phyloP scores from a whole-genome alignment of 2,329 filamentous ascomycete species.

The Penicillium sp. region DNA sequence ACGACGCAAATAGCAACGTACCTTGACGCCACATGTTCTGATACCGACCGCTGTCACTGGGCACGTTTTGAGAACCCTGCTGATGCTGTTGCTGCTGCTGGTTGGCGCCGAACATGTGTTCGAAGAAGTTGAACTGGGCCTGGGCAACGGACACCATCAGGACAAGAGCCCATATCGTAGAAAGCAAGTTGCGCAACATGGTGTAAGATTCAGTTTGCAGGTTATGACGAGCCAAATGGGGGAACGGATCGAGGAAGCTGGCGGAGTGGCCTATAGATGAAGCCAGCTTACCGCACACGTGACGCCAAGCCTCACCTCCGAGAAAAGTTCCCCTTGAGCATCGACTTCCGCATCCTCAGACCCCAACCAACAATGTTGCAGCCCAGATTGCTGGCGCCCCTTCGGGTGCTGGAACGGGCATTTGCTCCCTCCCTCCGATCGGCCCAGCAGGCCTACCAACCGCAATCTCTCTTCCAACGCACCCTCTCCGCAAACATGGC shows the following conservation, averaged over 20 bases:
- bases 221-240: too few relatives aligned
- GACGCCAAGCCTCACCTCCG: slow-evolving; percentile 27
- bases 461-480: slow-evolving; percentile 31
- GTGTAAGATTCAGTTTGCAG: background rate
- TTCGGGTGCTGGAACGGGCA: slow-evolving; percentile 39
- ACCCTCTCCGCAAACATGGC: slow-evolving; percentile 27
- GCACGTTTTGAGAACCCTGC: slow-evolving; percentile 68
- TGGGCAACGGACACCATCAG: slow-evolving; percentile 58
- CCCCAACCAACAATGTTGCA: slow-evolving; percentile 41
- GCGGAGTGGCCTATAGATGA: slow-evolving; percentile 19
- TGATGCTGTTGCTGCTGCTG: slow-evolving; percentile 50
- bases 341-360: slow-evolving; percentile 16
- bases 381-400: slow-evolving; percentile 40
- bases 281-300: slow-evolving; percentile 34
- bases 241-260: background rate
- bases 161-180: slow-evolving; percentile 48
- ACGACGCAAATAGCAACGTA: slow-evolving; percentile 37
- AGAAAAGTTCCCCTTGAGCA: slow-evolving; percentile 31
- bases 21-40: slow-evolving; percentile 66
- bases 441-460: slow-evolving; percentile 24
- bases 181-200: slow-evolving; percentile 30
- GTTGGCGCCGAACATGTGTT: slow-evolving; percentile 84
- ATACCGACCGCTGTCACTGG: slow-evolving; percentile 81
- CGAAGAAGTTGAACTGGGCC: slow-evolving; percentile 95
- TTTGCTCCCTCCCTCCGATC: slow-evolving; percentile 33